Evolutionary conservation across 164 flowering plant species (phyloP).

Genomic region (Umbellularia californica): DNA sequence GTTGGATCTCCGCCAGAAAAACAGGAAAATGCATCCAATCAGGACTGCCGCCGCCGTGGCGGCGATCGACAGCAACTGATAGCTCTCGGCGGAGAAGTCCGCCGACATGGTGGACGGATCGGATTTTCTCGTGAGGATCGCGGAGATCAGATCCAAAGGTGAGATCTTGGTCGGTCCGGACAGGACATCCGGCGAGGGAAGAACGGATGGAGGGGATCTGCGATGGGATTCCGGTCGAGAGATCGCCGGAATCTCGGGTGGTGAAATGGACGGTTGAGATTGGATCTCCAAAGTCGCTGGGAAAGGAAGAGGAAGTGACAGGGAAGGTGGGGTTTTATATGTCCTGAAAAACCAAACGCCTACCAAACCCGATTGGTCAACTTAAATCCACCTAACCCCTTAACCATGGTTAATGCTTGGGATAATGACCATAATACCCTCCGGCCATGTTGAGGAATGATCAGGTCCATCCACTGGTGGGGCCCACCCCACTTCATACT

Average conservation of each 20-base stretch:
- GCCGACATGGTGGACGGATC: slow-evolving; percentile 24
- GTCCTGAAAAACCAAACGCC: background rate
- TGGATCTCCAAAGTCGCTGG: background rate
- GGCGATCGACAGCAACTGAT: slow-evolving; percentile 49
- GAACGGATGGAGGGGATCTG: background rate
- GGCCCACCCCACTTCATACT: too few species aligned
- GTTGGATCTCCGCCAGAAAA: slow-evolving; percentile 60
- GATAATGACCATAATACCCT: too few species aligned
- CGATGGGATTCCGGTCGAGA: background rate
- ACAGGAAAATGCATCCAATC: slow-evolving; percentile 52
- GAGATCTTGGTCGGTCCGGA: slow-evolving; percentile 39
- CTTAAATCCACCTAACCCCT: background rate
- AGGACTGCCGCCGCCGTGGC: slow-evolving; percentile 74
- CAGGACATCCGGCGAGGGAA: background rate
- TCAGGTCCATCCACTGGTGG: too few species aligned
- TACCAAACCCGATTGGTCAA: background rate
- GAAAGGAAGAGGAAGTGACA: background rate
- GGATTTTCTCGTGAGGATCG: slow-evolving; percentile 40
- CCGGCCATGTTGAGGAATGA: too few species aligned
- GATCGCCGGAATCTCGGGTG: background rate
- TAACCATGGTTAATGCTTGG: background rate
- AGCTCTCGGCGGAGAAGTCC: slow-evolving; percentile 42
- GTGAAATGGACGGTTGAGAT: background rate
- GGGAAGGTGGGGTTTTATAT: background rate
- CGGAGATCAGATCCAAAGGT: slow-evolving; percentile 54